phyloP scores from a whole-genome alignment of 2,329 filamentous ascomycete species.

The Nannizziopsis barbatae region DNA sequence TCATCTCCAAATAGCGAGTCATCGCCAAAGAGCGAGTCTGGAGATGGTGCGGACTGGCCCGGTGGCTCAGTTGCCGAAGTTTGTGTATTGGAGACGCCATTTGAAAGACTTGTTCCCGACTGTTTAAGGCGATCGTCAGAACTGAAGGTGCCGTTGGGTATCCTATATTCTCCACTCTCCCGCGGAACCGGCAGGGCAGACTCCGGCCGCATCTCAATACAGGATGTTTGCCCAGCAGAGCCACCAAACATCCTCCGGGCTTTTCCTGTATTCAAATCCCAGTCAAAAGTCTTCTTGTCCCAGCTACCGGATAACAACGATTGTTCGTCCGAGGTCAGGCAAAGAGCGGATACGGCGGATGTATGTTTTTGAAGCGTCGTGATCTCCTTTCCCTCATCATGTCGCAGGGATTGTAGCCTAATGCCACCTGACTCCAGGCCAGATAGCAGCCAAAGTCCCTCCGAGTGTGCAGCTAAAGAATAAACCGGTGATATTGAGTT shows the following conservation, averaged over 20 bases:
- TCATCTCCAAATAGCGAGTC: slow-evolving; percentile 85
- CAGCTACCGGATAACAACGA: slow-evolving; percentile 86
- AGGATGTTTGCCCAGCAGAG: slow-evolving; percentile 71
- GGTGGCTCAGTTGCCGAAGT: slow-evolving; percentile 35
- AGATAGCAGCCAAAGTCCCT: slow-evolving; percentile 82
- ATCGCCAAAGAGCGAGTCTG: slow-evolving; percentile 73
- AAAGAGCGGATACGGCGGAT: slow-evolving; percentile 82
- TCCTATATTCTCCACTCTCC: slow-evolving; percentile 47
- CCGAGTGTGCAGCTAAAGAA: slow-evolving; percentile 78
- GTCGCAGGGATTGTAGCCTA: slow-evolving; percentile 82
- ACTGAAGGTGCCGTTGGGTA: slow-evolving; percentile 57
- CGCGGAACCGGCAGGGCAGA: slow-evolving; percentile 64
- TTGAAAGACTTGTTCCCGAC: slow-evolving; percentile 43
- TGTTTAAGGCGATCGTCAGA: slow-evolving; percentile 59
- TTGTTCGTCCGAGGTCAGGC: slow-evolving; percentile 70
- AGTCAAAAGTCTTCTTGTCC: slow-evolving; percentile 90
- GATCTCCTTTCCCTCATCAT: slow-evolving; percentile 89
- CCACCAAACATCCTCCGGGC: slow-evolving; percentile 65
- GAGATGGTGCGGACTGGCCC: slow-evolving; percentile 52
- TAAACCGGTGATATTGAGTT: slow-evolving; percentile 76
- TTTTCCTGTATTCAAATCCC: slow-evolving; percentile 83
- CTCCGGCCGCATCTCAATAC: slow-evolving; percentile 72
- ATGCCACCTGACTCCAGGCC: slow-evolving; percentile 85
- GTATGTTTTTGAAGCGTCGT: slow-evolving; percentile 69
- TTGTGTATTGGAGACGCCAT: slow-evolving; percentile 28